These are phyloP conservation scores for Candida buenavistaensis DNA, from an alignment of 1,139 yeast species.

Conservation along the genomic window DNA sequence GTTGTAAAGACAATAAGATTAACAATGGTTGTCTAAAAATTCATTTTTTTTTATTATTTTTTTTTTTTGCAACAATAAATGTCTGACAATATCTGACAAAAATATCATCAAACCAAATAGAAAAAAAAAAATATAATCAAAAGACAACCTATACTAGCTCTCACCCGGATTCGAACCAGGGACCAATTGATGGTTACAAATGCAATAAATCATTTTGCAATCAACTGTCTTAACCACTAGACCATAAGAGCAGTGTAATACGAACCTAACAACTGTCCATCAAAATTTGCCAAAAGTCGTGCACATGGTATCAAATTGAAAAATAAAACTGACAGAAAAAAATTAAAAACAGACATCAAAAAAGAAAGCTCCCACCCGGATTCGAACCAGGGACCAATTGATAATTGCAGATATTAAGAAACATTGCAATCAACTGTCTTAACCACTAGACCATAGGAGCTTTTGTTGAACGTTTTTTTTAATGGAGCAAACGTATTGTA, in stretches of 20 bases:
- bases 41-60: no score
- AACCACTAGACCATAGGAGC: conserved; percentile 11
- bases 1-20: no score
- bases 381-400: conserved; percentile 13
- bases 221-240: conserved; percentile 11
- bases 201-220: conserved; percentile 5
- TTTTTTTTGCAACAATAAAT: no score
- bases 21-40: no score
- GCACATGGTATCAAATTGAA: no score
- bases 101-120: no score
- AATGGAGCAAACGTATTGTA: no score
- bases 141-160: no score
- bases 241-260: conserved; percentile 8
- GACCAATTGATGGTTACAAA: conserved; percentile 10
- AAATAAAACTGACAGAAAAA: neutral
- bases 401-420: conserved; percentile 3
- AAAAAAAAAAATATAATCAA: no score
- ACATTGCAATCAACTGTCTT: conserved; percentile 10
- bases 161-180: conserved; percentile 14
- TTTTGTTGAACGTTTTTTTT: neutral
- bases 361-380: conserved; percentile 11
- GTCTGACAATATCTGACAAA: neutral
- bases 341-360: neutral
- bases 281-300: no score
- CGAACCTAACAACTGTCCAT: no score